These are phyloP conservation scores for Solanum peruvianum DNA, from an alignment of 257 asterid genomes.

Conservation along the genomic window DNA sequence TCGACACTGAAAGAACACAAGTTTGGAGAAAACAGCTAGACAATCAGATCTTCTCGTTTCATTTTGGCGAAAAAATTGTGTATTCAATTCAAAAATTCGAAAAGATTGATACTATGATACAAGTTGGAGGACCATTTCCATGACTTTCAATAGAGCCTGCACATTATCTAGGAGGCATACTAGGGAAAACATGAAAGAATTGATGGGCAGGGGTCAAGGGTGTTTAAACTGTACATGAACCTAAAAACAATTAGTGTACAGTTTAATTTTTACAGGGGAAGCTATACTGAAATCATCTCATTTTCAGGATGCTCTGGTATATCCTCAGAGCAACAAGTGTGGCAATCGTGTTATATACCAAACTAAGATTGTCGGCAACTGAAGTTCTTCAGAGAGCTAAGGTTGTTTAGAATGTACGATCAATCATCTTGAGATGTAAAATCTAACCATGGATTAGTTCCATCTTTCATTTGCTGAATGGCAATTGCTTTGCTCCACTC, in stretches of 20 bases:
- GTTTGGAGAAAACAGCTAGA: no score
- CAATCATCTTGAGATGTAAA: background rate
- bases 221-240: slow-evolving; percentile 37
- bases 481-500: slow-evolving; percentile 31
- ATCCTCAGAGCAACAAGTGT: background rate
- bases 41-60: background rate
- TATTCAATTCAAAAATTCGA: background rate
- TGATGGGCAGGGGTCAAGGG: background rate
- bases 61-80: background rate
- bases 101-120: slow-evolving; percentile 7
- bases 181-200: background rate
- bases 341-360: background rate
- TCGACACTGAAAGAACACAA: background rate
- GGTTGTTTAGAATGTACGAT: background rate
- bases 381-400: background rate
- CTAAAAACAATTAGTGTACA: slow-evolving; percentile 10
- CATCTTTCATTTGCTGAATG: slow-evolving; percentile 25
- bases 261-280: slow-evolving; percentile 18
- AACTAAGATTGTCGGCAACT: background rate
- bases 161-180: background rate
- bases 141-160: background rate
- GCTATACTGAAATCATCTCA: slow-evolving; percentile 8
- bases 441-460: background rate
- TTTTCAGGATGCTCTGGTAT: background rate
- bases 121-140: background rate